Evolutionary conservation across 2,329 filamentous ascomycete species (phyloP), one percentile per base, ranked within the genome.

Genomic region (Trichoderma sp.): DNA sequence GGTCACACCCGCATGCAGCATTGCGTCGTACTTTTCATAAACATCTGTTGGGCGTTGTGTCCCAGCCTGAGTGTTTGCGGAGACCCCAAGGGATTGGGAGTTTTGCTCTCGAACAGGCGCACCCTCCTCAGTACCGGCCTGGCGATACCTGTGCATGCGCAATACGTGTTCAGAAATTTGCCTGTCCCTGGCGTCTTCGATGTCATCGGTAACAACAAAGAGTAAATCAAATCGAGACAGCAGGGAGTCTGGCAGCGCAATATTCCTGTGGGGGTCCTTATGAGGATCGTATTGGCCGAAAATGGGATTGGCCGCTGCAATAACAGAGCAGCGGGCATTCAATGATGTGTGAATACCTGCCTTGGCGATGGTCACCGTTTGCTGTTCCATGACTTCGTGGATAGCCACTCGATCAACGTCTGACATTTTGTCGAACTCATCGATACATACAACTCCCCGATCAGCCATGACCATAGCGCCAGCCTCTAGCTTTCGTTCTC

Each of bases 381-480:
- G 97, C 86, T 99, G 97, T 86, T 99, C 97, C 97, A 99, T 99
- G 79, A 99, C 97, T 94, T 99, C 97, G 90, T 99, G 97, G 80
- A 99, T 99, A 64, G 97, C 97, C 4, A 99, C 97, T 83, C 97
- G 92, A 85, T 99, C 97, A 75, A 98, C 93, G 82, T 99, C 97
- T 75, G 95, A 98, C 97, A 99, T 99, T 85, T 99, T 99, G 87
- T 99, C 97, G 80, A 99, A 99, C 82, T 99, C 97, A 83, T 99
- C 97, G 79, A 99, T 99, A 87, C 97, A 99, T 41, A 99, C 97
- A 12, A 99, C 96, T 79, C 97, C 97, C 77, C 97, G 93, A 83
- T 99, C 97, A 78, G 92, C 97, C 81, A 99, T 94, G 76, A 99
- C 97, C 97, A 99, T 99, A 78, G 97, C 97, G 90, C 97, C 97